Evolutionary conservation across 257 asterid species (phyloP).

Genomic region (Solanum etuberosum): DNA sequence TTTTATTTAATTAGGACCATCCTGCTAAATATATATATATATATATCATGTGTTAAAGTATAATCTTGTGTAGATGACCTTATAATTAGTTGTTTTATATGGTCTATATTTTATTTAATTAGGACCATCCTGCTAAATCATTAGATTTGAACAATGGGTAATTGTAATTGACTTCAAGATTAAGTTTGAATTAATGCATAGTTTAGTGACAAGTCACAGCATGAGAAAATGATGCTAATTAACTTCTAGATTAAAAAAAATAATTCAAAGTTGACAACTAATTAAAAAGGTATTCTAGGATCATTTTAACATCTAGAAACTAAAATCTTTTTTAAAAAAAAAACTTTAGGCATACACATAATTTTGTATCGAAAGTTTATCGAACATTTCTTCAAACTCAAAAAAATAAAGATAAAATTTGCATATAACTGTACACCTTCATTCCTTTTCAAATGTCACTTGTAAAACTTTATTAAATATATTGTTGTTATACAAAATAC

Average conservation of each 20-base stretch:
- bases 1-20: too few relatives aligned
- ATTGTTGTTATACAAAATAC: not conserved
- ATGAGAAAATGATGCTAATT: not conserved
- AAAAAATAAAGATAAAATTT: too few relatives aligned
- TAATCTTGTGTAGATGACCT: too few relatives aligned
- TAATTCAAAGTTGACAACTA: not conserved
- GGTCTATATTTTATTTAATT: too few relatives aligned
- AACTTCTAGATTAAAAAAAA: not conserved
- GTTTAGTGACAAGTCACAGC: not conserved
- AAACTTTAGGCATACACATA: too few relatives aligned
- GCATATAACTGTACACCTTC: accelerated
- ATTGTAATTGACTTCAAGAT: not conserved
- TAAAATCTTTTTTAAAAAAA: not conserved
- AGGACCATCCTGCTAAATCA: too few relatives aligned
- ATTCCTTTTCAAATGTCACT: not conserved
- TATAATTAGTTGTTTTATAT: too few relatives aligned
- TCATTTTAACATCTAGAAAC: not conserved
- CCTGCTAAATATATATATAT: too few relatives aligned
- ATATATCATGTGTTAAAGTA: too few relatives aligned
- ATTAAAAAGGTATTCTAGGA: not conserved
- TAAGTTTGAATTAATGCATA: not conserved
- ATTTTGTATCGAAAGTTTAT: too few relatives aligned
- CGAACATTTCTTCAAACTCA: too few relatives aligned
- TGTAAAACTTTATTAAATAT: not conserved
- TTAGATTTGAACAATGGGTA: not conserved